A percentile compares a stretch with the other conserved stretches of the same genome.
phyloP scores from a whole-genome alignment of 352 stramenopile genomes.

The Phytophthora pluvialis region DNA sequence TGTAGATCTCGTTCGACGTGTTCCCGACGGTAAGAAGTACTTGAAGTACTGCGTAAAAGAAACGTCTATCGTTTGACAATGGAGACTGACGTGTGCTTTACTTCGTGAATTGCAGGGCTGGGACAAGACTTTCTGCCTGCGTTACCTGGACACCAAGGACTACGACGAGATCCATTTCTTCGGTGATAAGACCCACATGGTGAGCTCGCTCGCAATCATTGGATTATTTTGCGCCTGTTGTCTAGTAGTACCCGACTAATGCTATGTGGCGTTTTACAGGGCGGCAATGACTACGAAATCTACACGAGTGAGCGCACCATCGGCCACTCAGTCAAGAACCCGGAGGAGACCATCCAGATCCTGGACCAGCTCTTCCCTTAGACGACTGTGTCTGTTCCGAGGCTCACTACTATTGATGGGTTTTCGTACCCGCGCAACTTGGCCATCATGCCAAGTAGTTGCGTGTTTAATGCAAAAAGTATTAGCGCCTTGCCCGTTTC shows the following conservation, averaged over 20 bases:
- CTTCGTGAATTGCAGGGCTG: constrained; percentile 78
- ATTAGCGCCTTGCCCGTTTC: constrained; percentile 36
- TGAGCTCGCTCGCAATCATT: constrained; percentile 25
- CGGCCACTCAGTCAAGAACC: constrained; percentile 96
- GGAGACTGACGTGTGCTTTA: not conserved
- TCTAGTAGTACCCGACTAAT: constrained; percentile 12
- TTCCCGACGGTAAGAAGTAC: constrained; percentile 84
- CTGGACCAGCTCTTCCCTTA: constrained; percentile 97
- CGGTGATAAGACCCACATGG: constrained; percentile 98
- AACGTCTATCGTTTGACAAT: not conserved
- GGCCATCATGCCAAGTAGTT: constrained; percentile 38
- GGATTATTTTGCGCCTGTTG: not conserved
- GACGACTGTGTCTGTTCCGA: constrained; percentile 22
- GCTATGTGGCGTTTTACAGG: constrained; percentile 41
- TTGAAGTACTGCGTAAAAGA: not conserved
- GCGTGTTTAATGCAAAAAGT: constrained; percentile 31
- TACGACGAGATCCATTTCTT: constrained; percentile 99
- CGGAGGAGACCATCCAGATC: constrained; percentile 97
- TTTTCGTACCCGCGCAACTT: constrained; percentile 23
- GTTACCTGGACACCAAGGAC: constrained; percentile 92
- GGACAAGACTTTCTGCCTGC: constrained; percentile 99
- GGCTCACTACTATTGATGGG: constrained; percentile 21
- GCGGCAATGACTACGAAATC: constrained; percentile 99
- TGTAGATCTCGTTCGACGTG: constrained; percentile 97
- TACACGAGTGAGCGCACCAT: constrained; percentile 96